These are phyloP conservation scores for Euphorbia peplus DNA, from an alignment of 345 rosid species.

Conservation along the genomic window DNA sequence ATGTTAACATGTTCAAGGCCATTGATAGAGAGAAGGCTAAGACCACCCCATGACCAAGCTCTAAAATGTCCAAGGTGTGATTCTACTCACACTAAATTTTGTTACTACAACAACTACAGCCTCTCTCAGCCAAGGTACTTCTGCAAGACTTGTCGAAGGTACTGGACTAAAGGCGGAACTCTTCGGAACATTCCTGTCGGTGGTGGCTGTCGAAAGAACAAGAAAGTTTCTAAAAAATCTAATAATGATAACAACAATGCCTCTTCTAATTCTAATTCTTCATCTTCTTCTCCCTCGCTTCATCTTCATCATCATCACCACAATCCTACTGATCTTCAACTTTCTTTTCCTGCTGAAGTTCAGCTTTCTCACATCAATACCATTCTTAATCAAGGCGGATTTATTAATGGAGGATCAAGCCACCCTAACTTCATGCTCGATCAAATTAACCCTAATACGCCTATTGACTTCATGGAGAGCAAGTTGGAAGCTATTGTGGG, in stretches of 20 bases:
- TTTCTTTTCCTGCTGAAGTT: slow-evolving; percentile 49
- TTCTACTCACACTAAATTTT: slow-evolving; percentile 88
- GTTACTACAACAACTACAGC: slow-evolving; percentile 98
- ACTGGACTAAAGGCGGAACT: slow-evolving; percentile 99
- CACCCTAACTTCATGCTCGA: slow-evolving; percentile 32
- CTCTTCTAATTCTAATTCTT: slow-evolving; percentile 31
- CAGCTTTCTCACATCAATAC: slow-evolving; percentile 48
- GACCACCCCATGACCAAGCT: slow-evolving; percentile 88
- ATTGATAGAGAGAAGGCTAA: slow-evolving; percentile 81
- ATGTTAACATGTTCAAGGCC: slow-evolving; percentile 87
- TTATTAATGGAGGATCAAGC: slow-evolving; percentile 5
- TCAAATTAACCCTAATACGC: slow-evolving; percentile 24
- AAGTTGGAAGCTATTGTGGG: slow-evolving; percentile 46
- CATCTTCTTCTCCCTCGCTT: slow-evolving; percentile 26
- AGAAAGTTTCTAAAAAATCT: slow-evolving; percentile 61
- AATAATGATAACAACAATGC: slow-evolving; percentile 8
- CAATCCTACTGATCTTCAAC: slow-evolving; percentile 55
- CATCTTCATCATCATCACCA: slow-evolving; percentile 12
- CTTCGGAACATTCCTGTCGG: slow-evolving; percentile 94
- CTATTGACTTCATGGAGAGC: slow-evolving; percentile 48
- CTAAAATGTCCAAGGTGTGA: slow-evolving; percentile 95
- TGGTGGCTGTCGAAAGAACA: slow-evolving; percentile 93
- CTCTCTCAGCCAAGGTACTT: slow-evolving; percentile 97
- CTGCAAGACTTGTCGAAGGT: slow-evolving; percentile 95
- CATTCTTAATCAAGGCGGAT: slow-evolving; percentile 31